Evolutionary conservation across 306 rosid genomes (phyloP).

Genomic region (Quercus bicolor): DNA sequence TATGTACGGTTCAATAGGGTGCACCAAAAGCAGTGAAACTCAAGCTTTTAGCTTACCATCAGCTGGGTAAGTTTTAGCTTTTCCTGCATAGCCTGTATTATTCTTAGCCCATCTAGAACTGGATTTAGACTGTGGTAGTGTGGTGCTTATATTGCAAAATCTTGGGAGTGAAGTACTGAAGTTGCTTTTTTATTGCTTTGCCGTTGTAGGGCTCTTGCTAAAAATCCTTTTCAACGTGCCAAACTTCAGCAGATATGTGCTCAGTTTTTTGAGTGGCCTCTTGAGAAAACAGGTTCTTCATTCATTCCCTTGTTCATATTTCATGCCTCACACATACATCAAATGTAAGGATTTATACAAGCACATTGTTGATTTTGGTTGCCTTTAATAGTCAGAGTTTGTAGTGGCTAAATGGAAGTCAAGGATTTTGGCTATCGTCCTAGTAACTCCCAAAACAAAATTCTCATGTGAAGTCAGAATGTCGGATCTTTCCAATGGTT

Average conservation of each 20-base stretch:
- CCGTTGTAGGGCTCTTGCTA: constrained; percentile 55
- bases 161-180: background rate
- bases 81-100: background rate
- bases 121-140: background rate
- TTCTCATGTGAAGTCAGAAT: background rate
- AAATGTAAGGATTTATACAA: background rate
- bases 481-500: background rate
- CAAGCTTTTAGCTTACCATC: background rate
- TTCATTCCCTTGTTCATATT: constrained; percentile 14
- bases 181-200: constrained; percentile 2
- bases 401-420: background rate
- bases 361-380: background rate
- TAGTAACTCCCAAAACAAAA: background rate
- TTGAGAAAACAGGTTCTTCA: constrained; percentile 69
- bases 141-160: background rate
- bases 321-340: background rate
- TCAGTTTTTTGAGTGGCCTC: constrained; percentile 61
- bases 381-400: background rate
- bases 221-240: constrained; percentile 55
- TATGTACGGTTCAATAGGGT: constrained; percentile 11
- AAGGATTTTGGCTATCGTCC: background rate
- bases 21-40: constrained; percentile 2
- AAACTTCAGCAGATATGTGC: constrained; percentile 57
- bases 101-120: background rate
- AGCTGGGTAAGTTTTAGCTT: background rate